Evolutionary conservation across 345 rosid genomes (phyloP), one percentile per base, ranked within the genome.

Genomic region (Salix exigua): DNA sequence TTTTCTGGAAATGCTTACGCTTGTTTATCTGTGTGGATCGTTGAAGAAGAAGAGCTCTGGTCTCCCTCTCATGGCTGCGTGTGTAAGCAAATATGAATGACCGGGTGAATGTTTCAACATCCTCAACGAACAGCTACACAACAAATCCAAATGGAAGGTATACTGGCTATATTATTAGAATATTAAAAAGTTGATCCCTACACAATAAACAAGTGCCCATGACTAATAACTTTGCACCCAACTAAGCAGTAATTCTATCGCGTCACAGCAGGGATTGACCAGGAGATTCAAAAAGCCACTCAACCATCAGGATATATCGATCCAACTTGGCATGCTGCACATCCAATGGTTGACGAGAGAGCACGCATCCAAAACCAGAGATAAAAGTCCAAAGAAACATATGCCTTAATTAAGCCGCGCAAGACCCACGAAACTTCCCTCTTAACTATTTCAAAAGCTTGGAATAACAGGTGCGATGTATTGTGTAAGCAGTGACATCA

Each of bases 71-170:
- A 18, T 53, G 58, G 72, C 44, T 61, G 67, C 21, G 74, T 61
- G 51, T 31, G 31, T 31, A 5, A 71, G 75, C 69, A 62, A 66
- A 66, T 58, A 67, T 50, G 66, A 72, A 10, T 10, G 44, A 10
- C 44, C 14, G 44, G 2, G 44, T 11, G 10, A 40, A 26, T 35
- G 66, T 30, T 82, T 84, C 82, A 75, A 69, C 73, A 83, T 83
- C 83, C 88, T 80, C 81, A 79, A 78, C 88, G 76, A 87, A 82
- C 83, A 85, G 90, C 74, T 78, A 78, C 16, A 60, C 75, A 84
- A 87, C 88, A 84, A 86, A 81, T 38, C 58, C 68, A 71, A 19
- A n/a, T 69, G 71, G 68, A 69, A 75, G 72, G 67, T 75, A 17
- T 31, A n/a, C 31, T 25, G 71, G 71, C 58, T 38, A 68, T 69